Evolutionary conservation across 78 protist genomes (phyloP).

Genomic region (Tieghemostelium lacteum): DNA sequence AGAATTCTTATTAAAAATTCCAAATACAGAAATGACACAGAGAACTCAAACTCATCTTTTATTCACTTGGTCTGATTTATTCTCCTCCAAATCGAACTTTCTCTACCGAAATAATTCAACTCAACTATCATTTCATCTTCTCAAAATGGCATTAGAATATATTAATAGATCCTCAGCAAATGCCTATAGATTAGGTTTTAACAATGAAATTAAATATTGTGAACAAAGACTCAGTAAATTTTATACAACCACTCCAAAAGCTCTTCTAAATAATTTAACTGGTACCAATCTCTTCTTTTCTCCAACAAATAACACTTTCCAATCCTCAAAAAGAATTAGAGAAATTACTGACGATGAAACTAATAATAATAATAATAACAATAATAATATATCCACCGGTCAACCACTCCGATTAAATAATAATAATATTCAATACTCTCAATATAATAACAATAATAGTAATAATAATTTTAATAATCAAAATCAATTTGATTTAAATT

Average conservation of each 20-base stretch:
- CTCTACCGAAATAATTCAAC: neutral
- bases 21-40: constrained; percentile 42
- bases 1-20: constrained; percentile 21
- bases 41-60: constrained; percentile 55
- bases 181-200: constrained; percentile 38
- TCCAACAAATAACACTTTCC: neutral
- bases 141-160: constrained; percentile 1
- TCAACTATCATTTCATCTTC: constrained; percentile 25
- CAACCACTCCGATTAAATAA: no score
- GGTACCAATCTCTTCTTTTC: neutral
- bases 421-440: no score
- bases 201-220: constrained; percentile 56
- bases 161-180: constrained; percentile 17
- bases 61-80: constrained; percentile 51
- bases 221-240: constrained; percentile 27
- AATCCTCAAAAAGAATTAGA: neutral
- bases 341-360: neutral
- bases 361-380: constrained; percentile 27
- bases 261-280: constrained; percentile 3
- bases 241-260: constrained; percentile 5
- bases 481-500: no score
- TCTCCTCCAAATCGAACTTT: constrained; percentile 2
- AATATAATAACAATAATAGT: no score
- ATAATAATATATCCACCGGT: neutral
- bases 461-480: no score